phyloP scores from a whole-genome alignment of 1,284 basidiomycete genomes.

The Austropuccinia psidii region DNA sequence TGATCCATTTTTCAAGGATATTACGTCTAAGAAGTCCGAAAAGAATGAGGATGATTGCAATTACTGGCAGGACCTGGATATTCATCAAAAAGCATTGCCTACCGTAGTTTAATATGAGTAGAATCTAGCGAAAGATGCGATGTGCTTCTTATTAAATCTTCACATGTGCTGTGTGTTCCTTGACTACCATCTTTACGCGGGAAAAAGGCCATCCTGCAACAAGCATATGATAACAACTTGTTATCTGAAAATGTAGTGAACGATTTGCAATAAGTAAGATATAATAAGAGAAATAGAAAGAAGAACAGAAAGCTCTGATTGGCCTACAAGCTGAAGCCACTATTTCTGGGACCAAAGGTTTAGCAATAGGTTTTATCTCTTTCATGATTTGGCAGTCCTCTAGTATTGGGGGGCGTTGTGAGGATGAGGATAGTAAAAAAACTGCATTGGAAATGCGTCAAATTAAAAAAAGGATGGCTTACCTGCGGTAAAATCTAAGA shows the following conservation, averaged over 20 bases:
- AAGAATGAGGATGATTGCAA: neutral
- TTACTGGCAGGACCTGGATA: neutral
- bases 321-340: slow-evolving; percentile 34
- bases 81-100: neutral
- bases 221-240: slow-evolving; percentile 28
- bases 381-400: slow-evolving; percentile 35
- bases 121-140: slow-evolving; percentile 3
- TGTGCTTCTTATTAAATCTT: slow-evolving; percentile 6
- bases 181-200: slow-evolving; percentile 26
- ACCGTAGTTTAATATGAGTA: slow-evolving; percentile 20
- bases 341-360: slow-evolving; percentile 31
- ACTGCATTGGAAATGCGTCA: neutral
- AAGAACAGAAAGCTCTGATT: neutral
- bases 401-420: neutral
- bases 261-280: neutral
- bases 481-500: slow-evolving; percentile 28
- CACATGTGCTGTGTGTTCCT: slow-evolving; percentile 15
- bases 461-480: neutral
- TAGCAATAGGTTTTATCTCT: slow-evolving; percentile 23
- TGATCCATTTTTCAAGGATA: slow-evolving; percentile 31
- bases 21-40: neutral
- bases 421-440: neutral
- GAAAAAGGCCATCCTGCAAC: slow-evolving; percentile 32
- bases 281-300: neutral
- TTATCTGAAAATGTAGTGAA: neutral